These are phyloP conservation scores for Colletotrichum chlorophyti DNA, from an alignment of 2,329 filamentous ascomycete species.

Conservation along the genomic window DNA sequence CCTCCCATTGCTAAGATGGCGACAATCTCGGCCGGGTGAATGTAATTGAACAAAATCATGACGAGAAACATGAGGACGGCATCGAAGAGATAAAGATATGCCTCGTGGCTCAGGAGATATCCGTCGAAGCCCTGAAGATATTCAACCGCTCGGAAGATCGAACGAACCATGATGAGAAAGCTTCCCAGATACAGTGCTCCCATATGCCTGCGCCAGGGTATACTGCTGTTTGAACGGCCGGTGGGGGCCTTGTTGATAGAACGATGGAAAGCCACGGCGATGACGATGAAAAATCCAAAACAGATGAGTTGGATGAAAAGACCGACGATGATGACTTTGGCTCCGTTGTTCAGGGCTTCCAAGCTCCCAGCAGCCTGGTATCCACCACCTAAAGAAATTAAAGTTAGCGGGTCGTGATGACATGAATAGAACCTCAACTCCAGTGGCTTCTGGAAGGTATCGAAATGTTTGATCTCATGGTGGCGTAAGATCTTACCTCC, in stretches of 20 bases:
- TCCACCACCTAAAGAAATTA: slow-evolving; percentile 8
- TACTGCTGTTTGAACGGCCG: slow-evolving; percentile 28
- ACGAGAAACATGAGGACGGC: slow-evolving; percentile 41
- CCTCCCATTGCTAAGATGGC: background rate
- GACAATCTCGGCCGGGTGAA: slow-evolving; percentile 7
- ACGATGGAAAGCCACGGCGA: slow-evolving; percentile 53
- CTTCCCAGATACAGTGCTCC: slow-evolving; percentile 35
- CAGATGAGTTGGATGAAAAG: slow-evolving; percentile 61
- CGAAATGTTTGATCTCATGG: no score
- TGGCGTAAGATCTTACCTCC: slow-evolving; percentile 46
- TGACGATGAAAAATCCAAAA: slow-evolving; percentile 59
- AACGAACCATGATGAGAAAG: slow-evolving; percentile 47
- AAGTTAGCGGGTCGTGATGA: background rate
- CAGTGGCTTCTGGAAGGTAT: no score
- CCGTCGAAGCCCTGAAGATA: slow-evolving; percentile 45
- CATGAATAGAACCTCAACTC: background rate
- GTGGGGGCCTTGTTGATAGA: slow-evolving; percentile 35
- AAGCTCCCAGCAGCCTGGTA: slow-evolving; percentile 19
- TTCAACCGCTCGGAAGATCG: slow-evolving; percentile 49
- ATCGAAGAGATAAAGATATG: slow-evolving; percentile 45
- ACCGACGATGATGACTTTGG: slow-evolving; percentile 58
- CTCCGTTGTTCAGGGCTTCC: slow-evolving; percentile 37
- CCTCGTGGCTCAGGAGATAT: slow-evolving; percentile 42
- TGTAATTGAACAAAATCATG: slow-evolving; percentile 30
- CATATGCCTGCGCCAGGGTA: slow-evolving; percentile 41